Conservation (phyloP, 352 stramenopile genomes). For the Nothophytophthora sp. region DNA sequence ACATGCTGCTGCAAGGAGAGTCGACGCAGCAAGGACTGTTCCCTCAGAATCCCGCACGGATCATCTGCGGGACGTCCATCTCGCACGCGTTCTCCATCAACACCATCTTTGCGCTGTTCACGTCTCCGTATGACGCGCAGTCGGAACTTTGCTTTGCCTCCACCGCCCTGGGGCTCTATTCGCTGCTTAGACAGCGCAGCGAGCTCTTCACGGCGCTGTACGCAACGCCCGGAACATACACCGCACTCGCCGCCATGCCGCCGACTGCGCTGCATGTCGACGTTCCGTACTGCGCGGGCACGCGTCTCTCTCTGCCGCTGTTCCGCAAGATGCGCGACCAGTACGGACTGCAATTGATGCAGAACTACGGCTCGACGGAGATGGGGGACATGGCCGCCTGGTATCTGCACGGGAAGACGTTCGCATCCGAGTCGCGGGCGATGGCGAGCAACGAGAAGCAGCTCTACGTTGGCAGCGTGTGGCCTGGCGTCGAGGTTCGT, state of each 20-base stretch:
- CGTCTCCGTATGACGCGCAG: slow-evolving; percentile 54
- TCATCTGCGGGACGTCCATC: slow-evolving; percentile 83
- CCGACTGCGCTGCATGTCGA: slow-evolving; percentile 57
- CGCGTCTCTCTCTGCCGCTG: slow-evolving; percentile 50
- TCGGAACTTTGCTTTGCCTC: slow-evolving; percentile 77
- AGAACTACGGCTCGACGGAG: slow-evolving; percentile 90
- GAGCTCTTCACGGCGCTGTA: slow-evolving; percentile 65
- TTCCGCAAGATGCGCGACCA: slow-evolving; percentile 52
- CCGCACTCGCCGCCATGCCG: slow-evolving; percentile 53
- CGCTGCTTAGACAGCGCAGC: slow-evolving; percentile 39
- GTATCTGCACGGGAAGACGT: slow-evolving; percentile 47
- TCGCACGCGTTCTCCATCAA: slow-evolving; percentile 88
- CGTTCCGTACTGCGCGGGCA: slow-evolving; percentile 75
- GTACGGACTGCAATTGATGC: slow-evolving; percentile 72
- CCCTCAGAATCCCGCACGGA: slow-evolving; percentile 48
- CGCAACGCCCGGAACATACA: slow-evolving; percentile 83
- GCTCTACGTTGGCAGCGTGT: slow-evolving; percentile 69
- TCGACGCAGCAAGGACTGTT: slow-evolving; percentile 80
- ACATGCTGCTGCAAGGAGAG: slow-evolving; percentile 79
- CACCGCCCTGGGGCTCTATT: slow-evolving; percentile 47
- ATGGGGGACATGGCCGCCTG: slow-evolving; percentile 80
- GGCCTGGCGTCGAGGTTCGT: slow-evolving; percentile 62
- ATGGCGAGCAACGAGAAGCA: slow-evolving; percentile 38
- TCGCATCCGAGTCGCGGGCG: slow-evolving; percentile 36
- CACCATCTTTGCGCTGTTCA: slow-evolving; percentile 78